These are phyloP conservation scores for Alternaria angustiovoidea DNA, from an alignment of 2,329 filamentous ascomycete species.

Conservation along the genomic window DNA sequence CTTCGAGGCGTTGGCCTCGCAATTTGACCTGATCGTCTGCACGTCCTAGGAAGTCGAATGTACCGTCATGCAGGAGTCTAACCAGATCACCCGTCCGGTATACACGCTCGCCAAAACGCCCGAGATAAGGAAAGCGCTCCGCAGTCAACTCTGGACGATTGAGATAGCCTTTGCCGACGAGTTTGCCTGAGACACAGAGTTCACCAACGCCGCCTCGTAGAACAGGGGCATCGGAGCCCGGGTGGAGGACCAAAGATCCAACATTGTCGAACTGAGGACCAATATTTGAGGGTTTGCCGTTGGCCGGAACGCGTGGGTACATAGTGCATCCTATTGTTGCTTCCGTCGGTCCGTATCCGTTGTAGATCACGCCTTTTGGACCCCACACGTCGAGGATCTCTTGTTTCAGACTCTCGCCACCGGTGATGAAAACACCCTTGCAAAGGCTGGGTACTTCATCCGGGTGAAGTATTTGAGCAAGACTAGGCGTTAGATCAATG, in stretches of 20 bases:
- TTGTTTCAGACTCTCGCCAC: conserved; percentile 85
- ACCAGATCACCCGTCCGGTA: conserved; percentile 93
- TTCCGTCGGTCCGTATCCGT: conserved; percentile 89
- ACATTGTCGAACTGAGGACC: conserved; percentile 88
- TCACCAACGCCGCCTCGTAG: conserved; percentile 83
- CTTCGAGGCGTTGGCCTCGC: conserved; percentile 85
- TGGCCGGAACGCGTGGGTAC: conserved; percentile 78
- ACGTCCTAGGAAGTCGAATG: conserved; percentile 86
- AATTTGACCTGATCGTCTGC: conserved; percentile 94
- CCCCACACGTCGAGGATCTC: conserved; percentile 92
- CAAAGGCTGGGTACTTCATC: conserved; percentile 82
- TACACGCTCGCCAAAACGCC: conserved; percentile 58
- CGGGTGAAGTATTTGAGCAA: conserved; percentile 80
- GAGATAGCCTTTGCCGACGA: conserved; percentile 90
- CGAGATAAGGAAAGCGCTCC: conserved; percentile 76
- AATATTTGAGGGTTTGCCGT: conserved; percentile 87
- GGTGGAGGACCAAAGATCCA: conserved; percentile 78
- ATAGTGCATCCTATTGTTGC: conserved; percentile 93
- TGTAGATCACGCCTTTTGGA: conserved; percentile 80
- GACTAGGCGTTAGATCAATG: conserved; percentile 88
- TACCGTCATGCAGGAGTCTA: conserved; percentile 78
- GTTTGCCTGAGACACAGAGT: conserved; percentile 83
- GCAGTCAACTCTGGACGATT: conserved; percentile 79
- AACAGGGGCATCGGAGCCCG: conserved; percentile 74
- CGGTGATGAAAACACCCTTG: conserved; percentile 89